phyloP scores from a whole-genome alignment of 306 rosid genomes.

The Ochetophila trinervis region DNA sequence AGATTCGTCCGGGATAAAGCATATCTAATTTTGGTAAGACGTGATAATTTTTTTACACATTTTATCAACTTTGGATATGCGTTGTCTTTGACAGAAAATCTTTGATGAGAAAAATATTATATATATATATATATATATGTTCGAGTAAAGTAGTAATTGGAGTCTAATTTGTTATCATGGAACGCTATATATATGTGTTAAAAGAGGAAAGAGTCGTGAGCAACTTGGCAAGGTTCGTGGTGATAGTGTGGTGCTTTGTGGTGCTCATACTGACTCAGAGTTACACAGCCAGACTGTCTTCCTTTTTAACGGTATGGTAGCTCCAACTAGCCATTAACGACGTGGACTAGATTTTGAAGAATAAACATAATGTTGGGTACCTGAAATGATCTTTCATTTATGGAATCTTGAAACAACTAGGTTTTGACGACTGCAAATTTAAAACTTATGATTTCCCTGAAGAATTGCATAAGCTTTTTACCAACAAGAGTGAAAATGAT shows the following conservation, averaged over 20 bases:
- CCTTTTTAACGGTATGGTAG: slow-evolving; percentile 29
- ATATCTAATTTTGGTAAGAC: too few relatives aligned
- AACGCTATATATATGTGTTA: too few relatives aligned
- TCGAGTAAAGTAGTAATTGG: too few relatives aligned
- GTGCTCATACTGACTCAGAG: slow-evolving; percentile 35
- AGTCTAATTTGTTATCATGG: background rate
- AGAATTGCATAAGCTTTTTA: slow-evolving; percentile 15
- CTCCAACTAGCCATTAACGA: slow-evolving; percentile 29
- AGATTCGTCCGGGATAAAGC: too few relatives aligned
- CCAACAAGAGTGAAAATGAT: slow-evolving; percentile 28
- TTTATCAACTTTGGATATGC: too few relatives aligned
- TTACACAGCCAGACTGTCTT: slow-evolving; percentile 42
- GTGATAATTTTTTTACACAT: too few relatives aligned
- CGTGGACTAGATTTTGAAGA: slow-evolving; percentile 23
- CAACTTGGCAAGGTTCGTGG: slow-evolving; percentile 34
- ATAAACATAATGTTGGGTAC: slow-evolving; percentile 26
- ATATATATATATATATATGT: too few relatives aligned
- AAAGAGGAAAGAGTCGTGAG: slow-evolving; percentile 36
- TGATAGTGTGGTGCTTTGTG: slow-evolving; percentile 40
- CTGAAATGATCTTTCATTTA: slow-evolving; percentile 15
- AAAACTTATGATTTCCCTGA: slow-evolving; percentile 12
- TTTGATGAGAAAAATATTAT: too few relatives aligned
- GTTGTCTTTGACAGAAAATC: too few relatives aligned
- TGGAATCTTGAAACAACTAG: slow-evolving; percentile 17
- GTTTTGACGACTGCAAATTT: slow-evolving; percentile 26